Conservation (phyloP, 139 green algal genomes). For the Trebouxia sp. region DNA sequence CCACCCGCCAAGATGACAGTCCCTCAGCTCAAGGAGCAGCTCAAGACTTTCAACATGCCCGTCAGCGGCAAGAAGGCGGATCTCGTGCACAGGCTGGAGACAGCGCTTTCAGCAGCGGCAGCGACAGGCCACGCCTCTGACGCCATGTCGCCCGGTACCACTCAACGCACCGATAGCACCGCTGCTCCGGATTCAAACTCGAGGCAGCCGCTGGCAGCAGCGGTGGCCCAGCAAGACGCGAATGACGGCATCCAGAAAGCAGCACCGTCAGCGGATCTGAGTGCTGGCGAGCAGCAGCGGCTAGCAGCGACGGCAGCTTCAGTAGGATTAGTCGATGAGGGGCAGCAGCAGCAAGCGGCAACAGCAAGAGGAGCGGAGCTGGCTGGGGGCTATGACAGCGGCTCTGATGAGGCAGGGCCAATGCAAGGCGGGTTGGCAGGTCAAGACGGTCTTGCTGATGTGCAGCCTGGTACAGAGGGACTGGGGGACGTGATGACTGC, state of each 20-base stretch:
- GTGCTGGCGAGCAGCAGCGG: too few relatives aligned
- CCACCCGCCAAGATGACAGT: slow-evolving; percentile 50
- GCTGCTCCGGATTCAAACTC: not conserved
- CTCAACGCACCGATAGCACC: too few relatives aligned
- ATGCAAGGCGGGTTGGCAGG: not conserved
- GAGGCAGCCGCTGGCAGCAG: not conserved
- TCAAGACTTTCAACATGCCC: slow-evolving; percentile 38
- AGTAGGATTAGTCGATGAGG: too few relatives aligned
- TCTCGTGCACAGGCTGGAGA: slow-evolving; percentile 43
- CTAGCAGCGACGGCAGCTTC: too few relatives aligned
- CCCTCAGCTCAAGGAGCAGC: slow-evolving; percentile 41
- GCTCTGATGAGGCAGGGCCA: not conserved
- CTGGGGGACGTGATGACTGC: slow-evolving; percentile 33
- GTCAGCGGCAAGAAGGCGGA: slow-evolving; percentile 38
- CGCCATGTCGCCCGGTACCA: not conserved
- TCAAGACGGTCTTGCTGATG: not conserved
- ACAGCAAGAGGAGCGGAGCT: not conserved
- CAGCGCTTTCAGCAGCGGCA: slow-evolving; percentile 15
- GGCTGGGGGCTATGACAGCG: not conserved
- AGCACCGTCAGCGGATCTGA: too few relatives aligned
- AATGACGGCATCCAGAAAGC: too few relatives aligned
- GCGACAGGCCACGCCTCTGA: slow-evolving; percentile 24
- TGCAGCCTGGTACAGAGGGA: slow-evolving; percentile 34
- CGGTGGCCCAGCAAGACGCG: not conserved
- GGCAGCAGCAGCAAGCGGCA: not conserved